phyloP scores from a whole-genome alignment of 495 filamentous ascomycete species.

The Beverwykella pulmonaria region DNA sequence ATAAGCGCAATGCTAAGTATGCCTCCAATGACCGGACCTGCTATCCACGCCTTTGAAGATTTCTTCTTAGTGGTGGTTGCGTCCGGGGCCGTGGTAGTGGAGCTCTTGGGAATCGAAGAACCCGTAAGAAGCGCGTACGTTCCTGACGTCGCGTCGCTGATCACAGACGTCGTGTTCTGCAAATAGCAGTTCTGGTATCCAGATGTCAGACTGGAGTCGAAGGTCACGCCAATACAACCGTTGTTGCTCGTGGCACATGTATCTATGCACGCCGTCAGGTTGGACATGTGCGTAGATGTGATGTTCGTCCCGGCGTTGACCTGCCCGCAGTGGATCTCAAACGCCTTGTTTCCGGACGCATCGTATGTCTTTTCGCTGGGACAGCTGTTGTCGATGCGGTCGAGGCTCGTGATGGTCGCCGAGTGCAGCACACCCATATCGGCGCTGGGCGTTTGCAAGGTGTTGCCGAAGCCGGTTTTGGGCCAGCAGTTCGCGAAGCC shows the following conservation, averaged over 20 bases:
- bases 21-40: constrained; percentile 32
- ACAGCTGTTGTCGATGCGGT: constrained; percentile 23
- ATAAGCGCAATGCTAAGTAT: constrained; percentile 16
- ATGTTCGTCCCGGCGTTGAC: constrained; percentile 22
- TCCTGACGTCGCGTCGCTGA: constrained; percentile 2
- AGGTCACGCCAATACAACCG: constrained; percentile 21
- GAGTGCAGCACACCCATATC: constrained; percentile 10
- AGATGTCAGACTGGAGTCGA: constrained; percentile 17
- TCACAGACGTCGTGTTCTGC: constrained; percentile 23
- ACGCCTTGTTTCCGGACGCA: constrained; percentile 4
- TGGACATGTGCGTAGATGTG: constrained; percentile 14
- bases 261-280: constrained; percentile 26
- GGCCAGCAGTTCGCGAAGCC: constrained; percentile 32
- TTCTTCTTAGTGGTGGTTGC: no score
- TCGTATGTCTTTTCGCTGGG: constrained; percentile 6
- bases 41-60: constrained; percentile 30
- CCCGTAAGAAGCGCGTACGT: constrained; percentile 27
- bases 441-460: not conserved
- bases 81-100: not conserved
- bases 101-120: not conserved
- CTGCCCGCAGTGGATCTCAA: constrained; percentile 29
- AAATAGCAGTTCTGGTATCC: constrained; percentile 38
- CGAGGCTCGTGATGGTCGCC: constrained; percentile 14
- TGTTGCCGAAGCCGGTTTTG: constrained; percentile 15
- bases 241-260: constrained; percentile 17